Evolutionary conservation across 2,329 filamentous ascomycete species (phyloP), one percentile per base, ranked within the genome.

Genomic region (Xylariaceae sp.): DNA sequence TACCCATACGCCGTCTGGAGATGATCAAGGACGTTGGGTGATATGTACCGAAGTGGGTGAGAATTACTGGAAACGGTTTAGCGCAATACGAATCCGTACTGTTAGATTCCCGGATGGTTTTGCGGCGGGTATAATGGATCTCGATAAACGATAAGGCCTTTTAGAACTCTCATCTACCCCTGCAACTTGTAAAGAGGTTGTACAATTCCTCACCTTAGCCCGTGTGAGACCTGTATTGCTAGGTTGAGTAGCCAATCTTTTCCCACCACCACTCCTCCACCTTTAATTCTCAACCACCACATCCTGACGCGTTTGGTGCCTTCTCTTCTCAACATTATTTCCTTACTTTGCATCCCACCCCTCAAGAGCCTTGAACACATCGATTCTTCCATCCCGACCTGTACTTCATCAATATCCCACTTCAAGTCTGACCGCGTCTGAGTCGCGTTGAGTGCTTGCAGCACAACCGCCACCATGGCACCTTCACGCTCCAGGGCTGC

Each of bases 361-460:
- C 37, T 33, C 17, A 36, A 21, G 22, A 27, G 29, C 25, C 29
- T 22, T 32, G 6, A 40, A n/a, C 17, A 19, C 29, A 11, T 17
- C 22, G 3, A 37, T 6, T 23, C 12, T 16, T 14, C 16, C 27
- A 40, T 39, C 32, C 33, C 19, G 20, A 37, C 32, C 35, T 35
- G 37, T 46, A 43, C 37, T 38, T 25, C 14, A 40, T 34, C 34
- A 40, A 42, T 17, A 19, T 8, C 23, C 35, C 21, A 39, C 25
- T 11, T 19, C 21, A 27, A 41, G 39, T 41, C 39, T 44, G 44
- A 49, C 56, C 59, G 76, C 75, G 75, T 78, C 72, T 66, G 57
- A 71, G 73, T 77, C 76, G 75, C 75, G 76, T 79, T 70, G 67
- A 74, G 71, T 73, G 72, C 67, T 65, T 63, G 53, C 54, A 53